Evolutionary conservation across 495 filamentous ascomycete species (phyloP).

Genomic region (Penicillium macrosclerotiorum): DNA sequence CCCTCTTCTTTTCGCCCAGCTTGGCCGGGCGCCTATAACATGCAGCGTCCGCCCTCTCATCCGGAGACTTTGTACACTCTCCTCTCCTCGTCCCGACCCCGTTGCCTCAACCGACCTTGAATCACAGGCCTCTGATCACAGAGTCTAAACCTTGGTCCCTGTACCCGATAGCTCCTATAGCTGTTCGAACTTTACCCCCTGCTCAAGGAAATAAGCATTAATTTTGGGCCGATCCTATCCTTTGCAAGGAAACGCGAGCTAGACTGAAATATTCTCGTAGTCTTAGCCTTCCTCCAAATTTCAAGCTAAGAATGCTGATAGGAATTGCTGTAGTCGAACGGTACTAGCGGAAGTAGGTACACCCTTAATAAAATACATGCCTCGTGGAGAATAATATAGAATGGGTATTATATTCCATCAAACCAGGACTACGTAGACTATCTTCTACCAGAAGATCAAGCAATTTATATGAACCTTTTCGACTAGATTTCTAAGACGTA

Average conservation of each 20-base stretch:
- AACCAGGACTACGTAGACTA: slow-evolving; percentile 25
- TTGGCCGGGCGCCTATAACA: too few relatives aligned
- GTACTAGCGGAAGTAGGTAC: slow-evolving; percentile 27
- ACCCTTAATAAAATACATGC: not conserved
- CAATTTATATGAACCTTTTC: slow-evolving; percentile 32
- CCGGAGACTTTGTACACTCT: too few relatives aligned
- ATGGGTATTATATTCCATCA: slow-evolving; percentile 29
- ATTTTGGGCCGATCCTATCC: slow-evolving; percentile 32
- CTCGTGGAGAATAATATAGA: slow-evolving; percentile 8
- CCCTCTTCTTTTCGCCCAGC: too few relatives aligned
- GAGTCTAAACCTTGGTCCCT: too few relatives aligned
- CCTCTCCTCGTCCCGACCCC: too few relatives aligned
- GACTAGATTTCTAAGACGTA: slow-evolving; percentile 30
- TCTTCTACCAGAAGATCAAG: slow-evolving; percentile 23
- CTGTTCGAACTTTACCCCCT: not conserved
- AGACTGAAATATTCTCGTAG: slow-evolving; percentile 28
- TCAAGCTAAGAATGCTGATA: slow-evolving; percentile 26
- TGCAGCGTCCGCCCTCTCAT: too few relatives aligned
- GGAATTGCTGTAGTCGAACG: slow-evolving; percentile 25
- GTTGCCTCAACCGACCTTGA: too few relatives aligned
- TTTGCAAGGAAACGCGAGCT: slow-evolving; percentile 29
- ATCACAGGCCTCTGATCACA: too few relatives aligned
- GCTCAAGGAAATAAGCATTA: slow-evolving; percentile 25
- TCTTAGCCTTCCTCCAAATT: slow-evolving; percentile 30
- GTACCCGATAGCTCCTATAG: too few relatives aligned